phyloP scores from a whole-genome alignment of 176 grass and related monocot species.

The Ensete ventricosum region DNA sequence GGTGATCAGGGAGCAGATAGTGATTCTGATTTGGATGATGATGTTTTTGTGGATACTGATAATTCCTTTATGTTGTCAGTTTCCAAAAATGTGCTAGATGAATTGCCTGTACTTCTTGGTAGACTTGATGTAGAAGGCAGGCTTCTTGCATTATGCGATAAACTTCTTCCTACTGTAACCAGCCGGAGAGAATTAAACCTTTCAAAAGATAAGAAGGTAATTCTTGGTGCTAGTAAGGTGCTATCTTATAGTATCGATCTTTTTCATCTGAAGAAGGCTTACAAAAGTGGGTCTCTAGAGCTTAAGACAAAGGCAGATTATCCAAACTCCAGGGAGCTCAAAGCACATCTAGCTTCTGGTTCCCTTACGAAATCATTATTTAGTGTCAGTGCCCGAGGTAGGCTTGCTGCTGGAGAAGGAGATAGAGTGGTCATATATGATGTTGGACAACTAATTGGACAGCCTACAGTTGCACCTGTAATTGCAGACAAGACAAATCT shows the following conservation, averaged over 20 bases:
- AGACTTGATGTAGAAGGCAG: constrained; percentile 62
- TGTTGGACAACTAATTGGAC: constrained; percentile 91
- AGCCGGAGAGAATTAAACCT: constrained; percentile 62
- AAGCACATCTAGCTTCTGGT: constrained; percentile 71
- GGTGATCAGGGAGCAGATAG: constrained; percentile 64
- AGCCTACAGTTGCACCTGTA: constrained; percentile 58
- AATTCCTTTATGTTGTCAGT: constrained; percentile 63
- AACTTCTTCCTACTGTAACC: constrained; percentile 64
- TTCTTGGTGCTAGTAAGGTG: constrained; percentile 60
- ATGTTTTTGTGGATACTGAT: constrained; percentile 50
- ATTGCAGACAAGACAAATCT: constrained; percentile 95
- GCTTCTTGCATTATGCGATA: constrained; percentile 78
- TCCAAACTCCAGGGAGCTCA: constrained; percentile 89
- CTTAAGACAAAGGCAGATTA: constrained; percentile 95
- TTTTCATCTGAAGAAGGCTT: constrained; percentile 92
- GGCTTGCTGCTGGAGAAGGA: constrained; percentile 98
- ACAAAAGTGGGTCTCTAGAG: constrained; percentile 89
- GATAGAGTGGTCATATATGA: constrained; percentile 96
- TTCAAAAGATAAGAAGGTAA: constrained; percentile 74
- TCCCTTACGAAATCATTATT: constrained; percentile 80
- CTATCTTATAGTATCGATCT: constrained; percentile 48
- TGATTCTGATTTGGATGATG: constrained; percentile 95
- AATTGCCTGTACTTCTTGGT: constrained; percentile 50
- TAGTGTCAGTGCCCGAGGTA: constrained; percentile 65
- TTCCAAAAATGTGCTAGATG: constrained; percentile 60